Evolutionary conservation across 2,329 filamentous ascomycete species (phyloP), one percentile per base, ranked within the genome.

Genomic region (Aspergillus quadrilineatus): DNA sequence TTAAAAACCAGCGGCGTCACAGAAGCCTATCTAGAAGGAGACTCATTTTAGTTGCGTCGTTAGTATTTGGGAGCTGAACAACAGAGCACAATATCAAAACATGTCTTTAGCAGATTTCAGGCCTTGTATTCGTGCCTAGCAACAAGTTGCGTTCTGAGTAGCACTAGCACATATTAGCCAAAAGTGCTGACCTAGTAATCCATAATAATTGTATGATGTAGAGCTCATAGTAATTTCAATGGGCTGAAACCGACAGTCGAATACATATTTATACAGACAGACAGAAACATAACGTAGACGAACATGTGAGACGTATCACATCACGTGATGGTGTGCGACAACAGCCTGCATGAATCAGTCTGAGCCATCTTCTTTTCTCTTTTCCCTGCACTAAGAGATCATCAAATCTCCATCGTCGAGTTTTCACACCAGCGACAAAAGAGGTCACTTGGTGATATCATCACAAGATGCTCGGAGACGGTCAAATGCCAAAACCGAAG

Each of bases 1-100:
- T 70, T 72, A 10, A 58, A 60, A 12, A 72, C 71, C 50, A 80
- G 78, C 43, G 73, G 80, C 0, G 69, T 79, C 1, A 74, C 69
- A 0, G 41, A 56, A 0, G 29, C 44, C 1, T 22, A 22, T 22
- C 3, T 22, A 22, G 3, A 22, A 22, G 22, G 22, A 22, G 2
- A 22, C 22, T 22, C 22, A 22, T 22, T 22, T 22, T 22, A 22
- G 22, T 22, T 22, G 22, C 22, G 22, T 22, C 22, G 22, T 22
- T 22, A 22, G 22, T 22, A 22, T 22, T 22, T 22, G 22, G 22
- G 22, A 22, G 22, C 22, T 22, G 22, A 22, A 22, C 22, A 22
- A 22, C 22, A 22, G 22, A 22, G 22, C 22, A 22, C 22, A 3
- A 22, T 22, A 22, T 22, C 22, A 22, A 17, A 22, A 22, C 22